A percentile compares a stretch with the other conserved stretches of the same genome.
phyloP scores from a whole-genome alignment of 768 basidiomycete genomes.

The Mycena galopus region DNA sequence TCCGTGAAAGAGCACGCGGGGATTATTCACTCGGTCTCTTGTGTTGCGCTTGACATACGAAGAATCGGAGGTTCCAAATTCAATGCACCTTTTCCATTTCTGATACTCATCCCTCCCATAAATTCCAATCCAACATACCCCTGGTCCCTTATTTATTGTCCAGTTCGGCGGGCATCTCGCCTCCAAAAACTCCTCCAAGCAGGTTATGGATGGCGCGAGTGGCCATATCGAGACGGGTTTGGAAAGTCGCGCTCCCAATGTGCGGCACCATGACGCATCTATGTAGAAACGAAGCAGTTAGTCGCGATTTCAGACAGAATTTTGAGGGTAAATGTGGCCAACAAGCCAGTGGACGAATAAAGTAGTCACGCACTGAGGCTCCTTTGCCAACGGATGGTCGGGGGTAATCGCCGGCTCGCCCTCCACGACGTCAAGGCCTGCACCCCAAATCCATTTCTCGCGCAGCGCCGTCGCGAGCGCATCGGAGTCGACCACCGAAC shows the following conservation, averaged over 20 bases:
- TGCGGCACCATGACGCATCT: constrained; percentile 91
- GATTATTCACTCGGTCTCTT: no score
- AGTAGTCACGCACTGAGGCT: constrained; percentile 67
- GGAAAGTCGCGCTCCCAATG: constrained; percentile 89
- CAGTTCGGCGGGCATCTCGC: constrained; percentile 69
- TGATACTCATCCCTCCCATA: background rate
- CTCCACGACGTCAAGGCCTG: constrained; percentile 94
- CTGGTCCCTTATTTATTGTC: background rate
- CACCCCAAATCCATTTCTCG: constrained; percentile 89
- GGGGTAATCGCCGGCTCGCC: constrained; percentile 84
- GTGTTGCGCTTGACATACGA: no score
- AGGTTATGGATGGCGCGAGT: constrained; percentile 78
- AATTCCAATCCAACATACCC: background rate
- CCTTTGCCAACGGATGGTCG: constrained; percentile 86
- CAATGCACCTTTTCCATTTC: background rate
- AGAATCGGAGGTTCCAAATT: no score
- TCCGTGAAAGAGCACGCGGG: no score
- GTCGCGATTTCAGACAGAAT: background rate
- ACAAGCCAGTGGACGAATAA: background rate
- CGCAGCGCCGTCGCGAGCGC: constrained; percentile 86
- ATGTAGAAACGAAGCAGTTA: constrained; percentile 5
- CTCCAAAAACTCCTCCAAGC: constrained; percentile 66
- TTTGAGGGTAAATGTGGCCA: background rate
- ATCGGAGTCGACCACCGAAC: constrained; percentile 90
- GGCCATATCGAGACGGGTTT: constrained; percentile 89